Conservation (phyloP, 2,329 filamentous ascomycete genomes). For the Cytospora leucostoma region DNA sequence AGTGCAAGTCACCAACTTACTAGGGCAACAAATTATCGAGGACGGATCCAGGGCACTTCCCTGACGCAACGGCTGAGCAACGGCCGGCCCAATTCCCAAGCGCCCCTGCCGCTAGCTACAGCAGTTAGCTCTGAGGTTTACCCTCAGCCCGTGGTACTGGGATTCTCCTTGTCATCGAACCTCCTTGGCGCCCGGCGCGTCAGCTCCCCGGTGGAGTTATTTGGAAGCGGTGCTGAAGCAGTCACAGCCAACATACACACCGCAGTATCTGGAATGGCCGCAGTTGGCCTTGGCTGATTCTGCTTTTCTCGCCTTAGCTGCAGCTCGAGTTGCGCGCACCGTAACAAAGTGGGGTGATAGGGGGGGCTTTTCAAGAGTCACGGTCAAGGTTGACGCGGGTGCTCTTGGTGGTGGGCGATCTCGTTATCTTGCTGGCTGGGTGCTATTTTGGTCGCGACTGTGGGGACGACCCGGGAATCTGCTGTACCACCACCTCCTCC, state of each 20-base stretch:
- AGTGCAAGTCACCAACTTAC: neutral
- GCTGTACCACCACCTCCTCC: neutral
- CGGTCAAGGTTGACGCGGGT: neutral
- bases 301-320: neutral
- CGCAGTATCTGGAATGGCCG: neutral
- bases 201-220: neutral
- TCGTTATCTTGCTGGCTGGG: neutral
- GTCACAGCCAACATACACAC: neutral
- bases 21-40: neutral
- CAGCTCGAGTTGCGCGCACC: neutral
- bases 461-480: neutral
- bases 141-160: neutral
- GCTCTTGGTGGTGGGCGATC: neutral
- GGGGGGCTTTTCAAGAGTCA: neutral
- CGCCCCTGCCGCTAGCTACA: neutral
- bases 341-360: neutral
- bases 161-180: constrained; percentile 1
- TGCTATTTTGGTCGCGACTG: constrained; percentile 1
- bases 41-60: neutral
- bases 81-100: neutral
- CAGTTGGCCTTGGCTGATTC: neutral
- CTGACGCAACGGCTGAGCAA: neutral
- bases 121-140: too few relatives aligned
- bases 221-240: constrained; percentile 10
- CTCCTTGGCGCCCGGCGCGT: constrained; percentile 3